A percentile compares a stretch with the other conserved stretches of the same genome.
phyloP scores from a whole-genome alignment of 2,329 filamentous ascomycete species.

The Sarocladiaceae sp. region DNA sequence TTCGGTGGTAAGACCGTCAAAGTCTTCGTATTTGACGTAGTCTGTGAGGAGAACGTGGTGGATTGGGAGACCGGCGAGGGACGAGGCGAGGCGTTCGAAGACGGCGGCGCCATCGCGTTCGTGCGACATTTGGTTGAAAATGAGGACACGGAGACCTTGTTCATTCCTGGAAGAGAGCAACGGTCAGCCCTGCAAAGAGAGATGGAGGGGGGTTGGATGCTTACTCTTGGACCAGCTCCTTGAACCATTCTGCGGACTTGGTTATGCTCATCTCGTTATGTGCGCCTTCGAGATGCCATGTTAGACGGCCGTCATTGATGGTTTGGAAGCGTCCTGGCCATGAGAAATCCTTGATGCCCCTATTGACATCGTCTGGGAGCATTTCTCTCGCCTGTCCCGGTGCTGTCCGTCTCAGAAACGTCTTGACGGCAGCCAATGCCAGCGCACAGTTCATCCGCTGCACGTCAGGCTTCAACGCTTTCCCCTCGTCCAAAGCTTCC shows the following conservation, averaged over 20 bases:
- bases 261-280: constrained; percentile 34
- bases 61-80: constrained; percentile 6
- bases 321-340: constrained; percentile 29
- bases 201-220: not conserved
- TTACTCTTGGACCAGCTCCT: not conserved
- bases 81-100: not conserved
- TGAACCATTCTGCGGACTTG: constrained; percentile 28
- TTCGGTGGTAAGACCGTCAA: not conserved
- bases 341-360: constrained; percentile 19
- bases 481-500: not conserved
- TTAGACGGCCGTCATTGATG: constrained; percentile 16
- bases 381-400: constrained; percentile 10
- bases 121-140: constrained; percentile 10
- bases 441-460: constrained; percentile 27
- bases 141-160: not conserved
- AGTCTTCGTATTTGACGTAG: constrained; percentile 6
- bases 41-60: constrained; percentile 10
- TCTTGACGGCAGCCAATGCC: constrained; percentile 18
- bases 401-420: constrained; percentile 18
- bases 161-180: not conserved
- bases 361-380: constrained; percentile 18
- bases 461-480: constrained; percentile 18
- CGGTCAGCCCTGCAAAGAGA: too few relatives aligned
- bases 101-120: constrained; percentile 4
- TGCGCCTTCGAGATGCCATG: constrained; percentile 35